These are phyloP conservation scores for Gremmenia infestans DNA, from an alignment of 2,329 filamentous ascomycete genomes.

Conservation along the genomic window DNA sequence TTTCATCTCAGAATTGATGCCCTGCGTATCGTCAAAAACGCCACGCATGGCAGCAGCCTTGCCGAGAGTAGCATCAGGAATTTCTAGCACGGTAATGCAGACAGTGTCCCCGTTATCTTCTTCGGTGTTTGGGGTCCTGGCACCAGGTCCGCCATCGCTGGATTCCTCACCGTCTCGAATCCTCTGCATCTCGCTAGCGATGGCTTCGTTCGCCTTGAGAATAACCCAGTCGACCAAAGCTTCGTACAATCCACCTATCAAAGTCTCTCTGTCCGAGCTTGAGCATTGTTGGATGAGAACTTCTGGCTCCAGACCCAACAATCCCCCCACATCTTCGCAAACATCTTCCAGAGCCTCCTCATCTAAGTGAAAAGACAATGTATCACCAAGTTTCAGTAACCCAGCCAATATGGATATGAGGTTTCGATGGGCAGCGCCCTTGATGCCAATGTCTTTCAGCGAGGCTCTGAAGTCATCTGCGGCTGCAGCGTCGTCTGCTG, in stretches of 20 bases:
- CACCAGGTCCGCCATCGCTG: constrained; percentile 55
- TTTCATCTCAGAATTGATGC: constrained; percentile 97
- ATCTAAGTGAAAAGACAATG: constrained; percentile 77
- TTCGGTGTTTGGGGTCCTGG: constrained; percentile 59
- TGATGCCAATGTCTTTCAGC: constrained; percentile 89
- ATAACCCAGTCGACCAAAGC: constrained; percentile 94
- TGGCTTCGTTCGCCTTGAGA: constrained; percentile 78
- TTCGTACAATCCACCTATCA: constrained; percentile 88
- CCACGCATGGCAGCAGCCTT: constrained; percentile 87
- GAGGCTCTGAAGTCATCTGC: constrained; percentile 89
- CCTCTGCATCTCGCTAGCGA: constrained; percentile 67
- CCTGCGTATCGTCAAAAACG: constrained; percentile 85
- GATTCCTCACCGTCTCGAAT: constrained; percentile 64
- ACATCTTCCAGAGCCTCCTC: constrained; percentile 78
- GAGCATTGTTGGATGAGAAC: constrained; percentile 72
- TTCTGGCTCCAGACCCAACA: constrained; percentile 84
- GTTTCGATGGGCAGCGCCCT: constrained; percentile 74
- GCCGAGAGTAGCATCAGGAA: constrained; percentile 73
- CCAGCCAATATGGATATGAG: constrained; percentile 83
- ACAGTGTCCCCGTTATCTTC: constrained; percentile 80
- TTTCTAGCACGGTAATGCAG: constrained; percentile 80
- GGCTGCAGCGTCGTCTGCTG: constrained; percentile 85
- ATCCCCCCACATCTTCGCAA: constrained; percentile 82
- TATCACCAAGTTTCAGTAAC: constrained; percentile 86
- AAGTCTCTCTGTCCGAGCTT: constrained; percentile 75